Conservation (phyloP, 228 moss, liverwort and hornwort species). For the Sphagnum magellanicum region DNA sequence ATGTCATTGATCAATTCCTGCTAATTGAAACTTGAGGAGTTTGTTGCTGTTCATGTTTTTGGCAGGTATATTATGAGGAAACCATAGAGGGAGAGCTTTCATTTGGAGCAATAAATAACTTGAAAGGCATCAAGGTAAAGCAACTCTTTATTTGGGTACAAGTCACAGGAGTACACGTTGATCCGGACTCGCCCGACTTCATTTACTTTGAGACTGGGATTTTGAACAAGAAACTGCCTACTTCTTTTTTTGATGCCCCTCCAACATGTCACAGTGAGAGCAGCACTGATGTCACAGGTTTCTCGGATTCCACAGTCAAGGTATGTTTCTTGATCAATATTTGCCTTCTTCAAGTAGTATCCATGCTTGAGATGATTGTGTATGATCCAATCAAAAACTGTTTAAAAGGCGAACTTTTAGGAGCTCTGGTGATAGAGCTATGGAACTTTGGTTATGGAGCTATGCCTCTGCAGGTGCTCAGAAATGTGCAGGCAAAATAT, state of each 20-base stretch:
- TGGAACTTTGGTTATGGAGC: too few species aligned
- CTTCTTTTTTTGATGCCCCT: constrained; percentile 44
- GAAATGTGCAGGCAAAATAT: too few species aligned
- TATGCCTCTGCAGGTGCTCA: too few species aligned
- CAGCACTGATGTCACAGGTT: too few species aligned
- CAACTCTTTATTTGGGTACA: constrained; percentile 80
- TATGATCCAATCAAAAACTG: too few species aligned
- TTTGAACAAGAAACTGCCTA: constrained; percentile 62
- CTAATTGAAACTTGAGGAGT: not conserved
- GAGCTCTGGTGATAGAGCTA: too few species aligned
- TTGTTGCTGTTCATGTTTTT: not conserved
- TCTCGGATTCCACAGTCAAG: too few species aligned
- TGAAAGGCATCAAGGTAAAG: constrained; percentile 61
- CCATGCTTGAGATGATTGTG: too few species aligned
- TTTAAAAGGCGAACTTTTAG: too few species aligned
- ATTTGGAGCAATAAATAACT: constrained; percentile 54
- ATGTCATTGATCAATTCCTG: not conserved
- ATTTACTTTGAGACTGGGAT: constrained; percentile 85
- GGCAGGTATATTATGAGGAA: constrained; percentile 34
- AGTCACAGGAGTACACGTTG: constrained; percentile 74
- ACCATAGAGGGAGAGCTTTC: constrained; percentile 64
- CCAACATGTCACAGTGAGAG: constrained; percentile 18
- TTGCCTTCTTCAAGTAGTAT: too few species aligned
- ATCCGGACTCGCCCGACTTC: constrained; percentile 38
- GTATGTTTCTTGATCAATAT: too few species aligned